Evolutionary conservation across 495 filamentous ascomycete genomes (phyloP).

Genomic region (Lasiosphaeria miniovina): DNA sequence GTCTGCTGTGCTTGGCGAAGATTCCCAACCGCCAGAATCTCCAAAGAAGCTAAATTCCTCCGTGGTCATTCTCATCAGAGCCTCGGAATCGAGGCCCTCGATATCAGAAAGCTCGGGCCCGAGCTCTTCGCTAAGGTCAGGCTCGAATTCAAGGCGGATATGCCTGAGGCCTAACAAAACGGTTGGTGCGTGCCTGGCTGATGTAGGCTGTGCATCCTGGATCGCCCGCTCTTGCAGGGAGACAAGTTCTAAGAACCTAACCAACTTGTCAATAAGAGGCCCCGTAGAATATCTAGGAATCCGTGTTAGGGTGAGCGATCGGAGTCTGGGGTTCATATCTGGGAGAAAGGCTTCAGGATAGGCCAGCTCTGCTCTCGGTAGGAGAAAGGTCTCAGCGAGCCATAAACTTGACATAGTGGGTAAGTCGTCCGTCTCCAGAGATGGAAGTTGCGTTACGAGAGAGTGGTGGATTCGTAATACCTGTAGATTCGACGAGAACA

Average conservation of each 20-base stretch:
- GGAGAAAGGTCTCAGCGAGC: slow-evolving; percentile 38
- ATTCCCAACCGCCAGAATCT: slow-evolving; percentile 17
- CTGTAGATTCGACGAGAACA: slow-evolving; percentile 43
- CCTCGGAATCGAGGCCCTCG: slow-evolving; percentile 19
- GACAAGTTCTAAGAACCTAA: slow-evolving; percentile 36
- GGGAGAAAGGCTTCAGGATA: slow-evolving; percentile 43
- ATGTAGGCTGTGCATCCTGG: slow-evolving; percentile 10
- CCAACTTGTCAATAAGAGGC: slow-evolving; percentile 34
- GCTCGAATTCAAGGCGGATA: slow-evolving; percentile 43
- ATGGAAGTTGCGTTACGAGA: slow-evolving; percentile 42
- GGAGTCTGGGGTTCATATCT: slow-evolving; percentile 46
- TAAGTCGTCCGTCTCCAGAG: slow-evolving; percentile 24
- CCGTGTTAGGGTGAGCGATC: slow-evolving; percentile 36
- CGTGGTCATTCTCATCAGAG: slow-evolving; percentile 25
- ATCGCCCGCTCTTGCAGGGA: slow-evolving; percentile 40
- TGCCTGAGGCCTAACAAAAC: slow-evolving; percentile 38
- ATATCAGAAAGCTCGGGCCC: slow-evolving; percentile 19
- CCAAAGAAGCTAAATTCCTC: slow-evolving; percentile 36
- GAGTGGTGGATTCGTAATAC: slow-evolving; percentile 47
- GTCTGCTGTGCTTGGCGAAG: slow-evolving; percentile 6
- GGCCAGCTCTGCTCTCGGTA: slow-evolving; percentile 31
- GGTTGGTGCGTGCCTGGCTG: slow-evolving; percentile 22
- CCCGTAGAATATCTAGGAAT: slow-evolving; percentile 43
- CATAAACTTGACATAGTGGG: slow-evolving; percentile 25
- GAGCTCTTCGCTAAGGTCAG: slow-evolving; percentile 29